Conservation (phyloP, 2,329 filamentous ascomycete species). For the Aspergillus sp. region DNA sequence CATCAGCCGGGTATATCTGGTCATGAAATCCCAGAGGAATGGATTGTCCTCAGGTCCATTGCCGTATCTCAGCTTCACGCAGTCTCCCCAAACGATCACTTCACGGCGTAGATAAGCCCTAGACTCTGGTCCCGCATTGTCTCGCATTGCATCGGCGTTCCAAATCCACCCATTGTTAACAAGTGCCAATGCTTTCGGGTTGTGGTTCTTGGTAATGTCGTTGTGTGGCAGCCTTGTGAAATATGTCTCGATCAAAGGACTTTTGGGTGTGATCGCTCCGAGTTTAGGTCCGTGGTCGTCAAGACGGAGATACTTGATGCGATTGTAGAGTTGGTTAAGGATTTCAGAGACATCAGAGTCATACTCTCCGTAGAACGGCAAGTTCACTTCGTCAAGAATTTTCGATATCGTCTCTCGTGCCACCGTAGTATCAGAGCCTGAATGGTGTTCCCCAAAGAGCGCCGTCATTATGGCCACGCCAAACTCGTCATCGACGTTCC, state of each 20-base stretch:
- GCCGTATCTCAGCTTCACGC: conserved; percentile 94
- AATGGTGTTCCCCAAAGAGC: conserved; percentile 65
- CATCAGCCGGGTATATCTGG: conserved; percentile 83
- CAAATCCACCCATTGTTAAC: conserved; percentile 99
- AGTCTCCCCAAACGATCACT: conserved; percentile 98
- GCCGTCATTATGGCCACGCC: conserved; percentile 68
- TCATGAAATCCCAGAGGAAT: conserved; percentile 95
- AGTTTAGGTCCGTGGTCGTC: conserved; percentile 87
- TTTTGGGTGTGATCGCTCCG: conserved; percentile 72
- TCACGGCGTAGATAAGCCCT: conserved; percentile 93
- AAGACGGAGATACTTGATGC: conserved; percentile 91
- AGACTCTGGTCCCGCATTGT: conserved; percentile 87
- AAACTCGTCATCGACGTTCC: conserved; percentile 67
- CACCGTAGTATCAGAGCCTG: conserved; percentile 41
- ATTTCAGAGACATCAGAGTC: conserved; percentile 80
- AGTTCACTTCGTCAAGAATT: conserved; percentile 79
- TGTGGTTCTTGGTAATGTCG: conserved; percentile 72
- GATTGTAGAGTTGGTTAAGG: conserved; percentile 86
- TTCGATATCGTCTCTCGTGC: conserved; percentile 54
- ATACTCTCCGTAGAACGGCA: conserved; percentile 89
- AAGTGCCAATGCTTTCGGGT: conserved; percentile 72
- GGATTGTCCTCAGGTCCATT: conserved; percentile 77
- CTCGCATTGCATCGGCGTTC: conserved; percentile 90
- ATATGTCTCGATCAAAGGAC: conserved; percentile 87
- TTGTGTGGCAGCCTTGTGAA: conserved; percentile 87